These are phyloP conservation scores for Bipolaris oryzae DNA, from an alignment of 2,329 filamentous ascomycete species.

Conservation along the genomic window DNA sequence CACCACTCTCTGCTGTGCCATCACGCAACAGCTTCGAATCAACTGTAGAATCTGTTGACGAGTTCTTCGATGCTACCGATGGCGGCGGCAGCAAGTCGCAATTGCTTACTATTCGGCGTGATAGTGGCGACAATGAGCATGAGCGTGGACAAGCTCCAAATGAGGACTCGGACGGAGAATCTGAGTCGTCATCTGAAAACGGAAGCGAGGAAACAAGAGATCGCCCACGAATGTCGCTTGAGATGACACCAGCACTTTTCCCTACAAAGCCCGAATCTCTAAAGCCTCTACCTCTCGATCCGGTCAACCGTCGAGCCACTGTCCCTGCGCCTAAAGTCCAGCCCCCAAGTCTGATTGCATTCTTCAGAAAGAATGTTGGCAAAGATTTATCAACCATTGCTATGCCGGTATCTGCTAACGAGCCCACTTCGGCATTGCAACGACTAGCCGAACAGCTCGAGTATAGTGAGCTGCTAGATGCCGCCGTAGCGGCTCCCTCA, in stretches of 20 bases:
- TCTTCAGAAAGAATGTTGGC: constrained; percentile 95
- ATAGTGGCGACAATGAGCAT: constrained; percentile 61
- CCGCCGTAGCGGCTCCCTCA: constrained; percentile 57
- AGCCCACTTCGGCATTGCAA: constrained; percentile 86
- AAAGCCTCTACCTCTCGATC: constrained; percentile 74
- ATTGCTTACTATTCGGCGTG: constrained; percentile 75
- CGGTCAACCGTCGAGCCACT: constrained; percentile 70
- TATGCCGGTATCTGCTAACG: constrained; percentile 97
- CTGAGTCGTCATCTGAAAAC: constrained; percentile 67
- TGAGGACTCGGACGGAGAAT: constrained; percentile 59
- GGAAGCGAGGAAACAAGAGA: constrained; percentile 55
- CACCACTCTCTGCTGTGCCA: constrained; percentile 51
- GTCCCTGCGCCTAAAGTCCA: constrained; percentile 76
- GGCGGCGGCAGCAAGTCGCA: constrained; percentile 63
- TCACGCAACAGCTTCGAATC: constrained; percentile 79
- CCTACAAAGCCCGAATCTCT: constrained; percentile 78
- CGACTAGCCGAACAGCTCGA: constrained; percentile 89
- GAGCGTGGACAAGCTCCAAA: constrained; percentile 45
- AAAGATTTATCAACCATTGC: constrained; percentile 96
- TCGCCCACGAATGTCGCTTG: constrained; percentile 37
- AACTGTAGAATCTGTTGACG: constrained; percentile 68
- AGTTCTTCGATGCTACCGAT: constrained; percentile 89
- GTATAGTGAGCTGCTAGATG: constrained; percentile 83
- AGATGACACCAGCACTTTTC: constrained; percentile 62
- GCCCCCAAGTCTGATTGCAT: constrained; percentile 90